Conservation (phyloP, 495 filamentous ascomycete species). For the Amorphotheca resinae region DNA sequence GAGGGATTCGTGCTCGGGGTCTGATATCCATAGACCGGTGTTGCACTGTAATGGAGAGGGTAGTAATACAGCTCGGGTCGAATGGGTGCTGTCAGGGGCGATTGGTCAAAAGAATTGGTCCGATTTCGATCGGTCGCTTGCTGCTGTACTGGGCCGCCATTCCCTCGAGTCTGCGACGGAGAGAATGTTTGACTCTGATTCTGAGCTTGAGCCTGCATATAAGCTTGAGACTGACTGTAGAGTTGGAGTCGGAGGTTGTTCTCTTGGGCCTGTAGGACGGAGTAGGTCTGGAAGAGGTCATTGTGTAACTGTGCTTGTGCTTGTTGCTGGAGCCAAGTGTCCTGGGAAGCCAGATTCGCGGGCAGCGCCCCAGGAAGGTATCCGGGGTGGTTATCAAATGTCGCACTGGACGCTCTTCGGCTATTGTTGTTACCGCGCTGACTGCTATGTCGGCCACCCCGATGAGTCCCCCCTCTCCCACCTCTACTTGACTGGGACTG, state of each 20-base stretch:
- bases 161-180: conserved; percentile 28
- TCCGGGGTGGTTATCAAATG: conserved; percentile 22
- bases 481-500: conserved; percentile 31
- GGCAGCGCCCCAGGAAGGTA: conserved; percentile 5
- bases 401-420: conserved; percentile 28
- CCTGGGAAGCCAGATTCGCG: conserved; percentile 25
- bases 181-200: conserved; percentile 32
- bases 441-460: conserved; percentile 29
- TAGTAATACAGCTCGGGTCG: conserved; percentile 36
- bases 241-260: conserved; percentile 34
- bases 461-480: conserved; percentile 45
- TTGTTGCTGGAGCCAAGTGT: conserved; percentile 30
- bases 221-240: conserved; percentile 34
- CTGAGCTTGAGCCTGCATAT: conserved; percentile 30
- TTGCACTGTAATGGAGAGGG: conserved; percentile 16
- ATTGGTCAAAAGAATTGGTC: conserved; percentile 36
- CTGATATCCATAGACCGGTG: conserved; percentile 16
- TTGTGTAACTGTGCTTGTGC: conserved; percentile 29
- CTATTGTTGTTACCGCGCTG: conserved; percentile 30
- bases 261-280: conserved; percentile 25
- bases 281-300: conserved; percentile 30
- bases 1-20: conserved; percentile 31
- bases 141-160: conserved; percentile 8
- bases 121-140: conserved; percentile 33
- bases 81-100: conserved; percentile 36